Conservation (phyloP, 2,329 filamentous ascomycete species). For the Stemphylium beticola region DNA sequence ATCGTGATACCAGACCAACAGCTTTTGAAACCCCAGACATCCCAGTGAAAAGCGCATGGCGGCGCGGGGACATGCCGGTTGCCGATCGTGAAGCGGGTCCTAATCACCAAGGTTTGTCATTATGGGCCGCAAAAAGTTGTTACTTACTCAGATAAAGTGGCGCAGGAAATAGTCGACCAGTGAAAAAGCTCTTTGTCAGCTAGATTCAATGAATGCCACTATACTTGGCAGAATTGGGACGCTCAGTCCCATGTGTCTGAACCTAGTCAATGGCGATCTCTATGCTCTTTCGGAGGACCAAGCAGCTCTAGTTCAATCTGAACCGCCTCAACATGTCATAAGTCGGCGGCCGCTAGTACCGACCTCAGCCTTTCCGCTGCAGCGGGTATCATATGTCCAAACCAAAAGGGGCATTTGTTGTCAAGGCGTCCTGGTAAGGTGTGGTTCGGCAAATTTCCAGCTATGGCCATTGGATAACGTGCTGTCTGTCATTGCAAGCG, state of each 20-base stretch:
- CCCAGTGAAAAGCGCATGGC: neutral
- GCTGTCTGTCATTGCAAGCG: conserved; percentile 7
- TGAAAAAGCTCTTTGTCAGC: neutral
- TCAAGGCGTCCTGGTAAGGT: conserved; percentile 3
- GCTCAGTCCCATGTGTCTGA: neutral
- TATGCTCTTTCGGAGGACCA: conserved; percentile 14
- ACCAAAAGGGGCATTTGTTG: conserved; percentile 11
- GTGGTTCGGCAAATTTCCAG: conserved; percentile 6
- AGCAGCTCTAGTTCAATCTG: conserved; percentile 16
- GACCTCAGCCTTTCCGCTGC: conserved; percentile 15
- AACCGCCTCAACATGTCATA: conserved; percentile 26
- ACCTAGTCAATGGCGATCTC: conserved; percentile 21
- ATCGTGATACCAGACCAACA: neutral
- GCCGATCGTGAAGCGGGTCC: neutral
- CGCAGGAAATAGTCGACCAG: neutral
- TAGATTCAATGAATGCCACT: neutral
- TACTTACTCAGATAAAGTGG: neutral
- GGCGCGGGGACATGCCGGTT: neutral
- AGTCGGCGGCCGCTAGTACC: conserved; percentile 27
- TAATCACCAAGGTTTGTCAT: neutral
- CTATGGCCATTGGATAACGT: conserved; percentile 12
- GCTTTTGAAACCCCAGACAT: neutral
- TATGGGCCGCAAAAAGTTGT: neutral
- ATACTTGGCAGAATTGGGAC: conserved; percentile 9
- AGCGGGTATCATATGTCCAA: conserved; percentile 12